Evolutionary conservation across 2,329 filamentous ascomycete species (phyloP).

Genomic region (Nemania serpens): DNA sequence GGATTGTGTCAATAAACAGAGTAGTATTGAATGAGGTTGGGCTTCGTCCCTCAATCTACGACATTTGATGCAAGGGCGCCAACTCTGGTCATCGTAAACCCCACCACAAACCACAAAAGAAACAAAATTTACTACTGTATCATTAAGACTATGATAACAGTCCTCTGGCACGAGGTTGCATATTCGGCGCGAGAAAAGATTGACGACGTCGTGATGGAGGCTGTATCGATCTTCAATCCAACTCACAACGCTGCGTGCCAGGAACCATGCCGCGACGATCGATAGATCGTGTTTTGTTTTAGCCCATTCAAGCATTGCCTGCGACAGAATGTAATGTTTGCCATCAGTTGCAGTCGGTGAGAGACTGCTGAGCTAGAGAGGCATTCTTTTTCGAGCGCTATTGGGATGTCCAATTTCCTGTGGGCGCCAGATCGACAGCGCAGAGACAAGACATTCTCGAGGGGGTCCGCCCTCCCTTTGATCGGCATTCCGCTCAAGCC

Average conservation of each 20-base stretch:
- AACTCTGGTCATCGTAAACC: not conserved
- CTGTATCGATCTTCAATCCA: constrained; percentile 6
- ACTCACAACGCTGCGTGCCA: not conserved
- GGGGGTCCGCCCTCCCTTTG: constrained; percentile 7
- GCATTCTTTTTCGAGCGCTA: constrained; percentile 19
- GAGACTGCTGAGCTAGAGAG: not conserved
- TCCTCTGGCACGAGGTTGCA: not conserved
- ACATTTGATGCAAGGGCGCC: not conserved
- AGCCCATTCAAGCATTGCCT: not conserved
- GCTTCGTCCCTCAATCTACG: not conserved
- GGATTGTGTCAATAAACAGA: not conserved
- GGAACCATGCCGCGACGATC: not conserved
- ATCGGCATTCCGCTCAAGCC: constrained; percentile 18
- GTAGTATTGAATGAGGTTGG: not conserved
- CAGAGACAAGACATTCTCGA: constrained; percentile 31
- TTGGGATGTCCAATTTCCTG: constrained; percentile 18
- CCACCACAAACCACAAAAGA: constrained; percentile 17
- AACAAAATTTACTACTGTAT: not conserved
- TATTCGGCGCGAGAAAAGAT: not conserved
- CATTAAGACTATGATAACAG: not conserved
- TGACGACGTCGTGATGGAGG: not conserved
- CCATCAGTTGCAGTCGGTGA: not conserved
- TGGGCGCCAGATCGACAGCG: constrained; percentile 5
- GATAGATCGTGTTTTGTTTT: not conserved
- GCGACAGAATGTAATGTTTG: not conserved